Percentiles rank a stretch among this genome's conserved stretches.
phyloP scores from a whole-genome alignment of 495 filamentous ascomycete genomes.

The Rostrohypoxylon terebratum region DNA sequence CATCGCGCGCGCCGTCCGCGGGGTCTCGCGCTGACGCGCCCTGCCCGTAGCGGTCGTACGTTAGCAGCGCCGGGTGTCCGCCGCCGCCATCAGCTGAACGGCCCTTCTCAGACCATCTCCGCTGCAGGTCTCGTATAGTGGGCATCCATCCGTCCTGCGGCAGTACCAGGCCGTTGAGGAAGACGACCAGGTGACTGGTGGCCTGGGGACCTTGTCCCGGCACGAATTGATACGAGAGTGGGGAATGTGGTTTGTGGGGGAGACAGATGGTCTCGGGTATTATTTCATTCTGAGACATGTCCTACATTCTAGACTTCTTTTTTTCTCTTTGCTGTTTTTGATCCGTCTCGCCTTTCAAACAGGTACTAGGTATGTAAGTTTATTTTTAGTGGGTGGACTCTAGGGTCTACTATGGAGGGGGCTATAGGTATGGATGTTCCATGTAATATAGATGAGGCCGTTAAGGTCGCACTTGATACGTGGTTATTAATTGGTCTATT shows the following conservation, averaged over 20 bases:
- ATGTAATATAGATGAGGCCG: constrained; percentile 2
- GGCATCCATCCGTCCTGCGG: constrained; percentile 64
- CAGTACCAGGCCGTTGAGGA: constrained; percentile 70
- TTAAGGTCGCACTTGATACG: not conserved
- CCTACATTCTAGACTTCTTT: not conserved
- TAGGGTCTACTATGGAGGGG: too few species aligned
- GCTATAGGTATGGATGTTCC: not conserved
- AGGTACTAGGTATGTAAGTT: not conserved
- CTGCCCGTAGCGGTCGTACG: constrained; percentile 75
- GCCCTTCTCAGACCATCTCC: constrained; percentile 26
- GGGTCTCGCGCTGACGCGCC: constrained; percentile 69
- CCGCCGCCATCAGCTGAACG: not conserved
- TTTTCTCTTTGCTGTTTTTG: constrained; percentile 9
- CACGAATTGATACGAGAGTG: constrained; percentile 48
- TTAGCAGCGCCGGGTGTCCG: constrained; percentile 62
- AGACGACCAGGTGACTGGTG: constrained; percentile 63
- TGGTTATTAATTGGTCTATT: not conserved
- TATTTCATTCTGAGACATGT: not conserved
- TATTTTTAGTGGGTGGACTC: constrained; percentile 4
- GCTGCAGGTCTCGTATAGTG: constrained; percentile 56
- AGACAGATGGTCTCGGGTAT: constrained; percentile 36
- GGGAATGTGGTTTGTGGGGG: constrained; percentile 48
- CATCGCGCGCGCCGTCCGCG: constrained; percentile 52
- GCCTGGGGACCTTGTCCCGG: constrained; percentile 43
- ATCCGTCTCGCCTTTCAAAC: not conserved